Evolutionary conservation across 2,329 filamentous ascomycete genomes (phyloP), one percentile per base, ranked within the genome.

Genomic region (Monosporascus sp.): DNA sequence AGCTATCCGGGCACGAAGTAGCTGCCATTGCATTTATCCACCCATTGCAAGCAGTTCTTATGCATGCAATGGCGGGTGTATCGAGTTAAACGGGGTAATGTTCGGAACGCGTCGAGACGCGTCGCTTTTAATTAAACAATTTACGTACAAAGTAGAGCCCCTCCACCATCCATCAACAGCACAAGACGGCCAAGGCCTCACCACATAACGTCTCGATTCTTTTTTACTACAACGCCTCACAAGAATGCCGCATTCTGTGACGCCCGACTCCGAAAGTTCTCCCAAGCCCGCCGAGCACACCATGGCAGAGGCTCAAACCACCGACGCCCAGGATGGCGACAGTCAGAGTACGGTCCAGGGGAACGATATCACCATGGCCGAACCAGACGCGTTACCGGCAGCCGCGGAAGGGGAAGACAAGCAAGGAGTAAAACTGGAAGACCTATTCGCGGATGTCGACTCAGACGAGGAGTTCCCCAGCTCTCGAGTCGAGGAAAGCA

Each of bases 381-480:
- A 72, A 47, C 57, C 65, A 24, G 59, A 68, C 38, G 63, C 64
- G 26, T 7, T 48, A 19, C 48, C 54, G 5, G 40, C 38, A 14
- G 31, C 48, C 17, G 49, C 50, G 27, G 55, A 57, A 17, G 61
- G 60, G 9, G 58, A 64, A 14, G 60, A 60, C 6, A 76, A 77
- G 55, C 72, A 75, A 24, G 74, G 78, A 41, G 70, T 77, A 45
- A 82, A 80, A 53, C 69, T 86, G 7, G 81, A 84, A 48, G 80
- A 85, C 5, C 60, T 86, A 11, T 86, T 86, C 52, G 76, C 72
- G 37, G 80, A 83, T 58, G 73, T 74, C 19, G 81, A 83, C 45
- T 83, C 79, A 2, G 82, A 86, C 57, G 81, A 84, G 1, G 83
- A 86, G 56, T 84, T 85, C 49, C 77, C 79, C 7, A 81, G 74